Percentiles rank a stretch among this genome's conserved stretches.
Evolutionary conservation across 2,329 filamentous ascomycete species (phyloP).

Genomic region (Paecilomyces sp.): DNA sequence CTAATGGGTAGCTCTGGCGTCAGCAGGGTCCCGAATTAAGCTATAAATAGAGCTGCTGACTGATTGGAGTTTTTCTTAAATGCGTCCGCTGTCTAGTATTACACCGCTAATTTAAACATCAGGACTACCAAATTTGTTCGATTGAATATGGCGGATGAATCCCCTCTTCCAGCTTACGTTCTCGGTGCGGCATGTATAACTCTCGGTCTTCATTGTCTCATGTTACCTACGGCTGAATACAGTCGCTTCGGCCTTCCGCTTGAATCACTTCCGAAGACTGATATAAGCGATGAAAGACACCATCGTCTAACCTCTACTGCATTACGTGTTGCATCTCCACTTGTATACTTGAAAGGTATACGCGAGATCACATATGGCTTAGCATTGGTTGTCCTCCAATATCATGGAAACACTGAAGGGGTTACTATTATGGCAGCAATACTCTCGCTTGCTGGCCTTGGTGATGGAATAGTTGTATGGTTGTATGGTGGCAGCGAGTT

Average conservation of each 20-base stretch:
- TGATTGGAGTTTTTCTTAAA: neutral
- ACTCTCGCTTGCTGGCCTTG: slow-evolving; percentile 4
- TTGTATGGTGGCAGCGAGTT: slow-evolving; percentile 3
- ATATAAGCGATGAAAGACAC: neutral
- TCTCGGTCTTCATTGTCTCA: neutral
- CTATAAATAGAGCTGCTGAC: neutral
- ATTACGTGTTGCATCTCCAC: slow-evolving; percentile 2
- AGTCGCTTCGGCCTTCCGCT: neutral
- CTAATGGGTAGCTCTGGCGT: too few species aligned
- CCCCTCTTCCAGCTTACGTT: neutral
- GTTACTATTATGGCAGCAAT: slow-evolving; percentile 7
- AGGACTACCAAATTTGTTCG: neutral
- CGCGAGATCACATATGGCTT: slow-evolving; percentile 11
- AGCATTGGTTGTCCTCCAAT: slow-evolving; percentile 7
- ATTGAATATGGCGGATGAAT: neutral
- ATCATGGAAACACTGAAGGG: slow-evolving; percentile 5
- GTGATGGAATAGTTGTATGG: slow-evolving; percentile 9
- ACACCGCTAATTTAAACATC: neutral
- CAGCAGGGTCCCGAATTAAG: too few species aligned
- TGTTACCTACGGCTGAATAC: neutral
- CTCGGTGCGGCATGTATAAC: neutral
- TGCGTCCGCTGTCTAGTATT: neutral
- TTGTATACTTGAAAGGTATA: slow-evolving; percentile 11
- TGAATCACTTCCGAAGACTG: neutral
- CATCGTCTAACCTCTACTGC: neutral